phyloP scores from a whole-genome alignment of 163 green algal species.

The Scenedesmus sp. region DNA sequence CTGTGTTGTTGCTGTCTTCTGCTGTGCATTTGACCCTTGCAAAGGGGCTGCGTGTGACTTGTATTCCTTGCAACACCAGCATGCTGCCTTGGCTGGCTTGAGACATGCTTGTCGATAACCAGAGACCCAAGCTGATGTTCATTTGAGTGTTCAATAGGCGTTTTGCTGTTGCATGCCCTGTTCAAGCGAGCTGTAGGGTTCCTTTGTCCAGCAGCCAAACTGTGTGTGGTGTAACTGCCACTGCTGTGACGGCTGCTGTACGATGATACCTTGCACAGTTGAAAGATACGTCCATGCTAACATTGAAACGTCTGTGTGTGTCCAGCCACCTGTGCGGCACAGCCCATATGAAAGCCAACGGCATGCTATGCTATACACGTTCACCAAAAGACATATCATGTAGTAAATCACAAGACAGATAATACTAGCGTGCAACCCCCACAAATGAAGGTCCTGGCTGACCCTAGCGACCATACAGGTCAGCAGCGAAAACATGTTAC shows the following conservation, averaged over 20 bases:
- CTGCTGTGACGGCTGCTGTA: background rate
- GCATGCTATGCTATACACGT: background rate
- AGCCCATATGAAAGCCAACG: constrained; percentile 29
- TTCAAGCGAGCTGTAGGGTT: background rate
- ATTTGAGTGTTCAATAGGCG: background rate
- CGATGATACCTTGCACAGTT: background rate
- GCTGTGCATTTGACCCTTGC: background rate
- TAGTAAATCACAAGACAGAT: background rate
- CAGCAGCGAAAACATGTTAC: constrained; percentile 13
- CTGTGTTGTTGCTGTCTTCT: background rate
- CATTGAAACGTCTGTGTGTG: background rate
- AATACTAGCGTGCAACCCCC: background rate
- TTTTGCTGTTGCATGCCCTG: background rate
- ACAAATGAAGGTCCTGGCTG: background rate
- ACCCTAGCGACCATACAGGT: background rate
- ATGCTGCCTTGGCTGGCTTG: background rate
- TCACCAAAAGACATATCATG: background rate
- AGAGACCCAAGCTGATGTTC: background rate
- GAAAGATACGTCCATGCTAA: no score
- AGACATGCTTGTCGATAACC: background rate
- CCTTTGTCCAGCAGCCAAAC: background rate
- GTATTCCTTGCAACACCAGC: background rate
- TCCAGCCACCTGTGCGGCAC: constrained; percentile 6
- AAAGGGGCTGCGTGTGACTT: background rate
- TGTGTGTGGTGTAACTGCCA: background rate